A percentile compares a stretch with the other conserved stretches of the same genome.
These are phyloP conservation scores for Psilocybe subaeruginosa DNA, from an alignment of 768 basidiomycete genomes.

Conservation along the genomic window DNA sequence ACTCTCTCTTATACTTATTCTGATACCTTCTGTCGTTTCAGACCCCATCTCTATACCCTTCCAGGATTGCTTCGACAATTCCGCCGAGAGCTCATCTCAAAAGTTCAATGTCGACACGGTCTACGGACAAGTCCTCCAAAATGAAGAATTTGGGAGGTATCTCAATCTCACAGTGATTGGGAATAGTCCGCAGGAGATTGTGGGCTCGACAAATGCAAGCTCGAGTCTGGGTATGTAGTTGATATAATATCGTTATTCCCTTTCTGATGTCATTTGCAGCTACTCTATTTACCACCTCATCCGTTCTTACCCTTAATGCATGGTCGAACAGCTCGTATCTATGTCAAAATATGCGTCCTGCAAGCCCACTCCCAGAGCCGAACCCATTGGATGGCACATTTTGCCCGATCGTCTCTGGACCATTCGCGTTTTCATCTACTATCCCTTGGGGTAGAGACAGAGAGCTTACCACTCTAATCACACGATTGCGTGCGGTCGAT, in stretches of 20 bases:
- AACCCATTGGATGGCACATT: constrained; percentile 45
- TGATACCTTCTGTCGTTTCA: constrained; percentile 33
- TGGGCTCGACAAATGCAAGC: constrained; percentile 61
- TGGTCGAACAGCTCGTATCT: constrained; percentile 74
- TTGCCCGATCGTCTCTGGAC: constrained; percentile 81
- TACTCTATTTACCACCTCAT: constrained; percentile 84
- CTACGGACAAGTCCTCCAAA: constrained; percentile 69
- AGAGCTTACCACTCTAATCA: constrained; percentile 81
- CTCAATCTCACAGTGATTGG: constrained; percentile 81
- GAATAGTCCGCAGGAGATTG: constrained; percentile 55
- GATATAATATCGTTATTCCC: constrained; percentile 16
- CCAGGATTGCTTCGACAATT: constrained; percentile 65
- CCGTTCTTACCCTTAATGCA: constrained; percentile 77
- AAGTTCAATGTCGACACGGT: constrained; percentile 71
- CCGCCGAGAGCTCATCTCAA: constrained; percentile 48
- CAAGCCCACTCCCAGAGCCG: constrained; percentile 64
- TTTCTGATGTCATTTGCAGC: constrained; percentile 43
- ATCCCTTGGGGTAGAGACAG: constrained; percentile 68
- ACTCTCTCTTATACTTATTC: constrained; percentile 18
- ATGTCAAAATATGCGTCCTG: constrained; percentile 79
- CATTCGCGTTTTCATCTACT: constrained; percentile 79
- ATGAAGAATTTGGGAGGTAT: constrained; percentile 41
- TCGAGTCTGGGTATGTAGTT: constrained; percentile 65
- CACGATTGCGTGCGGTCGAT: constrained; percentile 88
- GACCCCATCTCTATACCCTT: constrained; percentile 68